These are phyloP conservation scores for Phytophthora podocarpi DNA, from an alignment of 352 stramenopile genomes.

Conservation along the genomic window DNA sequence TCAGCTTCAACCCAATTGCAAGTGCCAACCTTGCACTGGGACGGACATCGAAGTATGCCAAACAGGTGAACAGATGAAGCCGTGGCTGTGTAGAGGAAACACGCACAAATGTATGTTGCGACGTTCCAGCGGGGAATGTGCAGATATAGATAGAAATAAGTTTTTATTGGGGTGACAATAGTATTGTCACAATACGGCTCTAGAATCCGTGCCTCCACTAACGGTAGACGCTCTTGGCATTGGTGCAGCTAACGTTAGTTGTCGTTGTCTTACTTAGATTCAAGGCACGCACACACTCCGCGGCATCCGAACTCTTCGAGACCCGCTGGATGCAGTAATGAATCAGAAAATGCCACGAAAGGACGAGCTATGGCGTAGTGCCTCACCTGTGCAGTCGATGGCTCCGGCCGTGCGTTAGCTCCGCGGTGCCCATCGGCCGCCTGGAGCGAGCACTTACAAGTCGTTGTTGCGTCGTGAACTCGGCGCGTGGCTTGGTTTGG, in stretches of 20 bases:
- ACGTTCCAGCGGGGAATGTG: conserved; percentile 1
- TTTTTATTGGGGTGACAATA: conserved; percentile 13
- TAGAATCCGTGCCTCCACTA: background rate
- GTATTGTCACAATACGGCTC: conserved; percentile 15
- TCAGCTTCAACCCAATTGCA: conserved; percentile 12
- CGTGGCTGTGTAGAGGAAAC: background rate
- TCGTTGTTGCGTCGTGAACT: conserved; percentile 24
- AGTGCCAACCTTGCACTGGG: conserved; percentile 1
- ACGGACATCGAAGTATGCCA: conserved; percentile 24
- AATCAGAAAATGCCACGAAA: conserved; percentile 26
- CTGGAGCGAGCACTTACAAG: no score
- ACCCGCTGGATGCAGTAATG: conserved; percentile 22
- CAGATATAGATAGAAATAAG: conserved; percentile 9
- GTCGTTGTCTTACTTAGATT: no score
- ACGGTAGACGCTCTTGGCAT: background rate
- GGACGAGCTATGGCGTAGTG: conserved; percentile 2
- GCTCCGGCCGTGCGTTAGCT: background rate
- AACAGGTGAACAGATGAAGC: no score
- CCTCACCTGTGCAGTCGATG: background rate
- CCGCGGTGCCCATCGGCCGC: background rate
- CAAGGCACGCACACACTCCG: conserved; percentile 8
- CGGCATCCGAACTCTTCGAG: conserved; percentile 18
- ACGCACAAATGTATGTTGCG: background rate
- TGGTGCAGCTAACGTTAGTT: background rate
- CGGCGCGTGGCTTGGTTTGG: conserved; percentile 12